A percentile compares a stretch with the other conserved stretches of the same genome.
phyloP scores from a whole-genome alignment of 2,329 filamentous ascomycete species.

The Alternaria rosae region DNA sequence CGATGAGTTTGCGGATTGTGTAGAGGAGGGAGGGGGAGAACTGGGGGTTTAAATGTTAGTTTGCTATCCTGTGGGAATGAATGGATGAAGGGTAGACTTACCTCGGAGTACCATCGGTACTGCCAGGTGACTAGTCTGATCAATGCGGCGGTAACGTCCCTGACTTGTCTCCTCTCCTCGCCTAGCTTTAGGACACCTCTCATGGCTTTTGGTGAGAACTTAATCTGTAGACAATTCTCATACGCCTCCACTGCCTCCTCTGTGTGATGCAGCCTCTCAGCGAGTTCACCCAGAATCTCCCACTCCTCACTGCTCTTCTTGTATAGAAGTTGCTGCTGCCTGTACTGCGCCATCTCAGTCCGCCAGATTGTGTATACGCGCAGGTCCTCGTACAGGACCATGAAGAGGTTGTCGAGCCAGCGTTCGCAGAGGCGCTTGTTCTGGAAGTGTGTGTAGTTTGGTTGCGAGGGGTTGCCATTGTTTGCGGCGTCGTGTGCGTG shows the following conservation, averaged over 20 bases:
- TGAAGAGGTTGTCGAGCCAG: constrained; percentile 98
- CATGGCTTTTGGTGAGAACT: constrained; percentile 93
- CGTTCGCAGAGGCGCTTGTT: constrained; percentile 97
- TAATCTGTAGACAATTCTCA: constrained; percentile 81
- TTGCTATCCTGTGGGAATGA: background rate
- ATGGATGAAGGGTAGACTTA: constrained; percentile 38
- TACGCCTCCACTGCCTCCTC: constrained; percentile 95
- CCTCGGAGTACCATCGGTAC: constrained; percentile 98
- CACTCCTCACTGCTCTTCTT: constrained; percentile 97
- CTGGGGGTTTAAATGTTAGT: constrained; percentile 47
- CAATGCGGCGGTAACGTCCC: constrained; percentile 82
- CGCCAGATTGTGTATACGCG: constrained; percentile 99
- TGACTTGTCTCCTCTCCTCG: constrained; percentile 78
- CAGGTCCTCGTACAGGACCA: constrained; percentile 98
- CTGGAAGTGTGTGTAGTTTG: constrained; percentile 88
- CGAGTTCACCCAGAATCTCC: constrained; percentile 94
- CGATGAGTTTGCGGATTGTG: constrained; percentile 89
- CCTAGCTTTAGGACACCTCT: constrained; percentile 82
- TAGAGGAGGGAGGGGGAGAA: constrained; percentile 92
- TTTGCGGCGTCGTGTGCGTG: constrained; percentile 52
- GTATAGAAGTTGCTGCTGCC: constrained; percentile 91
- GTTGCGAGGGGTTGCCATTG: constrained; percentile 59
- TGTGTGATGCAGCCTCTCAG: constrained; percentile 88
- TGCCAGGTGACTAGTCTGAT: constrained; percentile 97
- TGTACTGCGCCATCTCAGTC: constrained; percentile 95